A percentile compares a stretch with the other conserved stretches of the same genome.
phyloP scores from a whole-genome alignment of 768 basidiomycete species.

The Podaxis pistillaris region DNA sequence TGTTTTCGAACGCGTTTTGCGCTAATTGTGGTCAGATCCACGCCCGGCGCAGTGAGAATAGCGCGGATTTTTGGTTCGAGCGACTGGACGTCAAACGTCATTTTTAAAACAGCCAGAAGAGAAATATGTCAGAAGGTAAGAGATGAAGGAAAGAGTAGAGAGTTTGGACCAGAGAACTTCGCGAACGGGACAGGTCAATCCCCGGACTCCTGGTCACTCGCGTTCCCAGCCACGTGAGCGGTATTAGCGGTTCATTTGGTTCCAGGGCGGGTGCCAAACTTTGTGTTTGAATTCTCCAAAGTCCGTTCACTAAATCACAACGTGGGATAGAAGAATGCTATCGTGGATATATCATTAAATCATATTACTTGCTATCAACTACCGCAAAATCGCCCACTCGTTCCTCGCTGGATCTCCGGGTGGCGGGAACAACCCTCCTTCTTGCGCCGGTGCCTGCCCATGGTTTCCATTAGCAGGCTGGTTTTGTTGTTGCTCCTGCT shows the following conservation, averaged over 20 bases:
- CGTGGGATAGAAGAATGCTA: neutral
- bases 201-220: neutral
- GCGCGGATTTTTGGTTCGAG: conserved; percentile 62
- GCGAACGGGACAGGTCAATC: neutral
- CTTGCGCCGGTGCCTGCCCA: conserved; percentile 11
- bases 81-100: conserved; percentile 51
- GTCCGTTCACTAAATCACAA: neutral
- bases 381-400: conserved; percentile 66
- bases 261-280: conserved; percentile 3
- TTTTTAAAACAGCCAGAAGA: conserved; percentile 20
- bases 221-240: conserved; percentile 18
- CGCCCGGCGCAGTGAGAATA: conserved; percentile 75
- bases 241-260: neutral
- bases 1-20: conserved; percentile 87
- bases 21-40: conserved; percentile 76
- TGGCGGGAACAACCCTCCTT: conserved; percentile 55
- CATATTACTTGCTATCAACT: conserved; percentile 22
- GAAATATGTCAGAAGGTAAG: neutral
- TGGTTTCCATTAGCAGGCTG: conserved; percentile 30
- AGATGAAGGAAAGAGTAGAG: conserved; percentile 3
- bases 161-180: conserved; percentile 5
- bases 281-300: neutral
- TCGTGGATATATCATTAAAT: conserved; percentile 7
- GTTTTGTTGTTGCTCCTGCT: conserved; percentile 41
- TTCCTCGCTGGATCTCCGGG: conserved; percentile 61